phyloP scores from a whole-genome alignment of 768 basidiomycete species.

The Neoboletus magnificus region DNA sequence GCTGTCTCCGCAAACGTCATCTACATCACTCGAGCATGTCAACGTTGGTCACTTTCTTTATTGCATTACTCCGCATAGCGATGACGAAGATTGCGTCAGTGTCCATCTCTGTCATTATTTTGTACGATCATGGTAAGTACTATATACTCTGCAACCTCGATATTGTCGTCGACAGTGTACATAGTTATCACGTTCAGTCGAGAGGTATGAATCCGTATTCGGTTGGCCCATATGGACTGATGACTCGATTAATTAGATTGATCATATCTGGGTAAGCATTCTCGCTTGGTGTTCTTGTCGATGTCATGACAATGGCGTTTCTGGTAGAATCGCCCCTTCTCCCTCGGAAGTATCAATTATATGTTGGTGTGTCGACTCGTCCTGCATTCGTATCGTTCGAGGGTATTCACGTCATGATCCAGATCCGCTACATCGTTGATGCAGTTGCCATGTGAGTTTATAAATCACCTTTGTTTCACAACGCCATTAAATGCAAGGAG shows the following conservation, averaged over 20 bases:
- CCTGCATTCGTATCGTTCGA: not conserved
- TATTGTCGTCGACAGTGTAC: not conserved
- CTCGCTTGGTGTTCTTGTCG: not conserved
- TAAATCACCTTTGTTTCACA: not conserved
- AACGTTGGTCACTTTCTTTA: slow-evolving; percentile 7
- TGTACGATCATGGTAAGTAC: slow-evolving; percentile 21
- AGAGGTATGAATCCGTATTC: too few species aligned
- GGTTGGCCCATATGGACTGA: not conserved
- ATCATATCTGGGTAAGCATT: slow-evolving; percentile 18
- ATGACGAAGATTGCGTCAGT: slow-evolving; percentile 2
- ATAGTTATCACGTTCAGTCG: slow-evolving; percentile 15
- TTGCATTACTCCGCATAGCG: too few species aligned
- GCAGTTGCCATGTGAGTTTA: slow-evolving; percentile 15
- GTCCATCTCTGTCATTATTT: slow-evolving; percentile 2
- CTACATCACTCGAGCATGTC: slow-evolving; percentile 1
- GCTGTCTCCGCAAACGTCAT: not conserved
- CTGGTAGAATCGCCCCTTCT: slow-evolving; percentile 2
- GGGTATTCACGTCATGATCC: not conserved
- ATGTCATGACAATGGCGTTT: not conserved
- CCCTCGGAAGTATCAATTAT: slow-evolving; percentile 17
- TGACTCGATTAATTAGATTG: slow-evolving; percentile 2
- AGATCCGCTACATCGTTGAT: slow-evolving; percentile 25
- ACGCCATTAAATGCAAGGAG: not conserved
- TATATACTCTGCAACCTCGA: not conserved
- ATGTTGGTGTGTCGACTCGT: slow-evolving; percentile 11